Percentiles rank a stretch among this genome's conserved stretches.
Conservation (phyloP, 2,329 filamentous ascomycete genomes). For the Colletotrichum sublineola region DNA sequence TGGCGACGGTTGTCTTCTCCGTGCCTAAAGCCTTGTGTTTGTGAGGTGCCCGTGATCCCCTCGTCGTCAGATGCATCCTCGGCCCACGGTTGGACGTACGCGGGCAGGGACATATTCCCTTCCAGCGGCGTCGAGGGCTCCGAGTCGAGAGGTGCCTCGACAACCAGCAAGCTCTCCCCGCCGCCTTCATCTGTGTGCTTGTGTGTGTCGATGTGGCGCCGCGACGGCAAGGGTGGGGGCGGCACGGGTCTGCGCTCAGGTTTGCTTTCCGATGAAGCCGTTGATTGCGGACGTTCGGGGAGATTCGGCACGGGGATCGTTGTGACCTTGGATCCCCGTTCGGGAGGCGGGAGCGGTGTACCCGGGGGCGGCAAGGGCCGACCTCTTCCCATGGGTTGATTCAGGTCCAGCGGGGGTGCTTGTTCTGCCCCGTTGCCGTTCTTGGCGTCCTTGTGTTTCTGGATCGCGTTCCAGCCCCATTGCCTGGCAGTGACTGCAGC, state of each 20-base stretch:
- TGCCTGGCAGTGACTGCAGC: slow-evolving; percentile 68
- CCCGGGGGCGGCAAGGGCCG: slow-evolving; percentile 86
- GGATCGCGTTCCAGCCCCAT: slow-evolving; percentile 71
- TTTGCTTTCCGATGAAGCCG: slow-evolving; percentile 33
- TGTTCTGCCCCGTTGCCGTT: slow-evolving; percentile 42
- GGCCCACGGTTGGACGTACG: slow-evolving; percentile 36
- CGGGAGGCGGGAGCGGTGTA: slow-evolving; percentile 79
- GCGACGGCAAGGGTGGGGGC: slow-evolving; percentile 64
- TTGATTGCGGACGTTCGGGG: slow-evolving; percentile 40
- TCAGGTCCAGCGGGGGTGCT: slow-evolving; percentile 57
- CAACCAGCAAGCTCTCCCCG: slow-evolving; percentile 70
- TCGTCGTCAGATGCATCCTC: slow-evolving; percentile 30
- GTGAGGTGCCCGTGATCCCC: neutral
- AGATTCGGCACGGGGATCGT: slow-evolving; percentile 64
- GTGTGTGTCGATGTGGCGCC: slow-evolving; percentile 54
- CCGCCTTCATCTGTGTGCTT: slow-evolving; percentile 51
- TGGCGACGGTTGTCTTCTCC: neutral
- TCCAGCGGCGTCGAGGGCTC: slow-evolving; percentile 66
- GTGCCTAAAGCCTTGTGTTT: neutral
- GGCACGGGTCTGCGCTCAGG: slow-evolving; percentile 50
- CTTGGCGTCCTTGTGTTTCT: slow-evolving; percentile 61
- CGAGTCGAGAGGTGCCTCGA: slow-evolving; percentile 75
- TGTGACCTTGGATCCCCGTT: slow-evolving; percentile 70
- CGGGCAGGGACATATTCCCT: slow-evolving; percentile 46
- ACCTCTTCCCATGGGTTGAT: slow-evolving; percentile 84